Evolutionary conservation across 2,329 filamentous ascomycete genomes (phyloP), one percentile per base, ranked within the genome.

Genomic region (Ophiocordyceps camponoti-leonardi): DNA sequence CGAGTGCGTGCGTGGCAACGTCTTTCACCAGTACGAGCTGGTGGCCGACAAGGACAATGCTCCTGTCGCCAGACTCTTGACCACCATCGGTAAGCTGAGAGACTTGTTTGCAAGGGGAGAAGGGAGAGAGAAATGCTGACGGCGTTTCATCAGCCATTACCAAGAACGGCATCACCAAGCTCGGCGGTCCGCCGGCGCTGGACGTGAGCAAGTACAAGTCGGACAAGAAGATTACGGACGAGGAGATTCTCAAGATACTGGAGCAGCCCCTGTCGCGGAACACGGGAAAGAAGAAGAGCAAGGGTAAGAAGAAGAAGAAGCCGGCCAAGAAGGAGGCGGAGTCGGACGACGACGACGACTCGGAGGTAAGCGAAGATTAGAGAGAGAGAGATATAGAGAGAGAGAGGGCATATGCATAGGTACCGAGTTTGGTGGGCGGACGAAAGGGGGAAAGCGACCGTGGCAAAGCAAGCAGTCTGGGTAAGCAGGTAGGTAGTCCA

Each of bases 201-300:
- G 86, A 96, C 60, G 63, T 92, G 50, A 76, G 73, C 61, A 87
- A 88, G 71, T 78, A 82, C 73, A 83, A 94, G 76, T 82, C 86
- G 31, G 88, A 96, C 65, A 96, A 96, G 78, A 95, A 95, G 77
- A 94, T 98, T 59, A 82, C 80, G 53, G 90, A 96, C 52, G 86
- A 94, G 69, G 90, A 96, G 69, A 75, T 98, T 53, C 79, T 96
- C 56, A 86, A 92, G 73, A 90, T 96, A 52, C 75, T 98, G 44
- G 87, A 92, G 68, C 84, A 85, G 65, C 90, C 90, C 30, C 67
- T 94, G 56, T 72, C 81, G 53, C 86, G 85, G 68, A 84, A 85
- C 68, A 87, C 88, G 63, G 88, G 86, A 61, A 86, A 86, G 72
- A 92, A 84, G 72, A 90, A 87, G 74, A 93, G 88, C 77, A 87